Percentiles rank a stretch among this genome's conserved stretches.
Conservation (phyloP, 169 alveolate species). For the Cryptosporidium felis region DNA sequence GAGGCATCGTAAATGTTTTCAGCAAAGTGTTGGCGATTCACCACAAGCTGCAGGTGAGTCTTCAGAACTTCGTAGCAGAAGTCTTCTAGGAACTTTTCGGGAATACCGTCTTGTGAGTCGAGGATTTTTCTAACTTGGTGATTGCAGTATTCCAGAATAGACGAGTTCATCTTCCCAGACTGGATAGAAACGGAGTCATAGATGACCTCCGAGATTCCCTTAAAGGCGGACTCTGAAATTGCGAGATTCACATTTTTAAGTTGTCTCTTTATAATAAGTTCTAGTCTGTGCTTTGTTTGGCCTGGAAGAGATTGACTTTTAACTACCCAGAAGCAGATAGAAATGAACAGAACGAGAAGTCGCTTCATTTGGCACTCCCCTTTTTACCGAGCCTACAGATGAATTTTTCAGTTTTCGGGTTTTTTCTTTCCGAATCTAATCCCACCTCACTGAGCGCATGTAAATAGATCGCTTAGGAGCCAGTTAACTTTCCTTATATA, state of each 20-base stretch:
- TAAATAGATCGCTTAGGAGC: too few species aligned
- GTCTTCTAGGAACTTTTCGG: neutral
- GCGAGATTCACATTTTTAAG: neutral
- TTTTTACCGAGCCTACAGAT: too few species aligned
- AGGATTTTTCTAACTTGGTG: neutral
- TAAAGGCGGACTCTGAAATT: neutral
- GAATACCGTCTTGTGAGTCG: neutral
- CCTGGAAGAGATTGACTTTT: constrained; percentile 1
- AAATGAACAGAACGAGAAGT: too few species aligned
- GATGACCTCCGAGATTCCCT: neutral
- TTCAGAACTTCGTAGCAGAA: constrained; percentile 42
- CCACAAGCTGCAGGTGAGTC: constrained; percentile 6
- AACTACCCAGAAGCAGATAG: too few species aligned
- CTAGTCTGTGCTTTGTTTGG: constrained; percentile 16
- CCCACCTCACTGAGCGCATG: too few species aligned
- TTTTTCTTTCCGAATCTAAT: too few species aligned
- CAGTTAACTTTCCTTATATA: too few species aligned
- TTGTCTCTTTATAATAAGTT: constrained; percentile 1
- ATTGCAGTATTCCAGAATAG: constrained; percentile 20
- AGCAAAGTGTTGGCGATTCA: constrained; percentile 62
- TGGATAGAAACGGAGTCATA: neutral
- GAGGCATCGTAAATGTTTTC: constrained; percentile 55
- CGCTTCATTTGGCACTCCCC: too few species aligned
- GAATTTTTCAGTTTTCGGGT: too few species aligned
- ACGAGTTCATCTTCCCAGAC: neutral